phyloP scores from a whole-genome alignment of 2,329 filamentous ascomycete species.

The Alternaria solani region DNA sequence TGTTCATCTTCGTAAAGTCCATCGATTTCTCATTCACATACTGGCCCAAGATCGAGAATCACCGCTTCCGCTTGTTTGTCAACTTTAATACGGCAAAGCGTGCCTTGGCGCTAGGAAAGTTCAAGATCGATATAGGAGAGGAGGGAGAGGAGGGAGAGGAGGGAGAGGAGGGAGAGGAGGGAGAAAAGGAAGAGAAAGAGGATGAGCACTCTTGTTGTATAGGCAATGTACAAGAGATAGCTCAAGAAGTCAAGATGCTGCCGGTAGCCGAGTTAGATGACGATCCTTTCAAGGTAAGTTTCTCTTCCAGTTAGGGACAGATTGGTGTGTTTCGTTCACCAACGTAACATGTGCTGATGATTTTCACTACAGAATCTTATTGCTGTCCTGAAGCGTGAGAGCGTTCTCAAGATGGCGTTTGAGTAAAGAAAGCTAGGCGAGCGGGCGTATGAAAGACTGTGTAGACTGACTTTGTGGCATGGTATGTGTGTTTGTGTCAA shows the following conservation, averaged over 20 bases:
- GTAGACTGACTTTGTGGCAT: not conserved
- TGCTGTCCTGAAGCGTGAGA: constrained; percentile 11
- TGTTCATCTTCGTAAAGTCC: not conserved
- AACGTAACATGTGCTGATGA: not conserved
- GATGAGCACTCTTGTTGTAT: not conserved
- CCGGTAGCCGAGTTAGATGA: not conserved
- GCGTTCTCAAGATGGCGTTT: constrained; percentile 17
- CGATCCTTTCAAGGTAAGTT: constrained; percentile 22
- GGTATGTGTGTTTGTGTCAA: not conserved
- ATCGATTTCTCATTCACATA: not conserved
- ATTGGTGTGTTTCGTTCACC: not conserved
- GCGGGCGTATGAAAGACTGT: not conserved
- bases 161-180: rapidly evolving
- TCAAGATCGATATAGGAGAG: not conserved
- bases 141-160: too few species aligned
- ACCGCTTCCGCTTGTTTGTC: not conserved
- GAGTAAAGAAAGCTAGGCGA: not conserved
- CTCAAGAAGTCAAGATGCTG: not conserved
- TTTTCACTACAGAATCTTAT: constrained; percentile 10
- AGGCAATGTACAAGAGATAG: not conserved
- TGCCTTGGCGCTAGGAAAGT: not conserved
- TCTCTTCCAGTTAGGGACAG: not conserved
- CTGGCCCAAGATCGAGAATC: not conserved
- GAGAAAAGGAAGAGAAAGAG: too few species aligned
- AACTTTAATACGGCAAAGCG: constrained; percentile 1